Evolutionary conservation across 352 stramenopile genomes (phyloP).

Genomic region (Phytophthora cactorum): DNA sequence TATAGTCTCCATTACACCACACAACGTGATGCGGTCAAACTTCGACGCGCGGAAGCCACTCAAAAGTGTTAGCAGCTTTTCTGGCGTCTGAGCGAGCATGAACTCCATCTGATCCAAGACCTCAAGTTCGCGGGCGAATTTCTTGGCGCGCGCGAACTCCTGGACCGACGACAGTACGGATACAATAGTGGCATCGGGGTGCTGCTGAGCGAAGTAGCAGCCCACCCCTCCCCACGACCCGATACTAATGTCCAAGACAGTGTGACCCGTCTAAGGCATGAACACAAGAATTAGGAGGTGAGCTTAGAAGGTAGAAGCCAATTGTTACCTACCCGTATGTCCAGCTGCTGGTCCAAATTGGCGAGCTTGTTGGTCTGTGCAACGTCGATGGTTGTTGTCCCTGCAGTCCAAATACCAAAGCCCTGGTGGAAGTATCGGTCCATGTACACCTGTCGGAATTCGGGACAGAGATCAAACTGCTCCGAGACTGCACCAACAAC

Average conservation of each 20-base stretch:
- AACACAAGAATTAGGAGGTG: conserved; percentile 5
- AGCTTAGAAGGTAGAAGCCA: background rate
- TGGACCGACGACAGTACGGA: conserved; percentile 63
- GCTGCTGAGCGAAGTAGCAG: conserved; percentile 70
- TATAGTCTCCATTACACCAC: conserved; percentile 63
- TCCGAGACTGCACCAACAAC: conserved; percentile 73
- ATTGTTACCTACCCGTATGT: conserved; percentile 52
- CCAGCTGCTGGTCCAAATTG: conserved; percentile 63
- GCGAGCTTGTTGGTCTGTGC: conserved; percentile 78
- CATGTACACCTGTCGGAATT: conserved; percentile 79
- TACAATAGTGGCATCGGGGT: conserved; percentile 53
- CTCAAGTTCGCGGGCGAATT: conserved; percentile 65
- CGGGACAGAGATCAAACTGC: conserved; percentile 76
- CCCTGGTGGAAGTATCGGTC: conserved; percentile 78
- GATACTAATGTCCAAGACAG: conserved; percentile 83
- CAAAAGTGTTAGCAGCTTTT: conserved; percentile 67
- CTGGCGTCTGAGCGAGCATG: conserved; percentile 64
- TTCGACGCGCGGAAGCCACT: conserved; percentile 58
- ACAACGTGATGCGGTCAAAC: conserved; percentile 76
- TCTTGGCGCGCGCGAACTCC: conserved; percentile 62
- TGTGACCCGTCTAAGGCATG: conserved; percentile 44
- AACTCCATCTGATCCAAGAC: conserved; percentile 76
- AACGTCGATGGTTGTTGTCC: conserved; percentile 54
- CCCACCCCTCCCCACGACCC: conserved; percentile 84
- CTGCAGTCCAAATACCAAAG: conserved; percentile 75